Evolutionary conservation across 495 filamentous ascomycete genomes (phyloP).

Genomic region (Zalerion maritima): DNA sequence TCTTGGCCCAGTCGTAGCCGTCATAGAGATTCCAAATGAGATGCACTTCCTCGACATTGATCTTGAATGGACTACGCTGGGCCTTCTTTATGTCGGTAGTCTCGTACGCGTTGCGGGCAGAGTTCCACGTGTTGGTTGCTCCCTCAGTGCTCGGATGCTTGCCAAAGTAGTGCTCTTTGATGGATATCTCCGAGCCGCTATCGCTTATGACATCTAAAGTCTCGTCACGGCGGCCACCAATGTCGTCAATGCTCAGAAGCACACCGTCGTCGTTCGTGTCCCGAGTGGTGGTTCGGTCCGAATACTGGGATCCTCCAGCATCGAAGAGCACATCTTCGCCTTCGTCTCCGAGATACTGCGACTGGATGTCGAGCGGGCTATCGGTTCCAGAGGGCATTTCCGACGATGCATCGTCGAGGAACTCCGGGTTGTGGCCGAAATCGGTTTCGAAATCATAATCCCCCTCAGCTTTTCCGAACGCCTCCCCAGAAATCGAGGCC

Average conservation of each 20-base stretch:
- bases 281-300: slow-evolving; percentile 21
- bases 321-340: slow-evolving; percentile 23
- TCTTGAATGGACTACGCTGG: slow-evolving; percentile 53
- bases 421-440: slow-evolving; percentile 31
- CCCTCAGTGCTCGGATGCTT: slow-evolving; percentile 43
- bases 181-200: slow-evolving; percentile 38
- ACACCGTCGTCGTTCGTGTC: slow-evolving; percentile 44
- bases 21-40: slow-evolving; percentile 97
- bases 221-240: slow-evolving; percentile 36
- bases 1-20: slow-evolving; percentile 90
- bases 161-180: slow-evolving; percentile 73
- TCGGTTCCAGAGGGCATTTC: too few relatives aligned
- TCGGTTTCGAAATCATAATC: slow-evolving; percentile 43
- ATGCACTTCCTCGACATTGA: slow-evolving; percentile 73
- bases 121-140: slow-evolving; percentile 67
- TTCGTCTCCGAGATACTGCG: too few relatives aligned
- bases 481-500: slow-evolving; percentile 75
- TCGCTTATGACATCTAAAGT: slow-evolving; percentile 13
- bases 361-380: too few relatives aligned
- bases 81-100: slow-evolving; percentile 45
- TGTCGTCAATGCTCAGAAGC: slow-evolving; percentile 42
- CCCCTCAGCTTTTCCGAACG: slow-evolving; percentile 46
- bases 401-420: slow-evolving; percentile 19
- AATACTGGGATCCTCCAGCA: slow-evolving; percentile 16
- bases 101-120: slow-evolving; percentile 56